A percentile compares a stretch with the other conserved stretches of the same genome.
phyloP scores from a whole-genome alignment of 176 grass and related monocot genomes.

The Musa beccarii region DNA sequence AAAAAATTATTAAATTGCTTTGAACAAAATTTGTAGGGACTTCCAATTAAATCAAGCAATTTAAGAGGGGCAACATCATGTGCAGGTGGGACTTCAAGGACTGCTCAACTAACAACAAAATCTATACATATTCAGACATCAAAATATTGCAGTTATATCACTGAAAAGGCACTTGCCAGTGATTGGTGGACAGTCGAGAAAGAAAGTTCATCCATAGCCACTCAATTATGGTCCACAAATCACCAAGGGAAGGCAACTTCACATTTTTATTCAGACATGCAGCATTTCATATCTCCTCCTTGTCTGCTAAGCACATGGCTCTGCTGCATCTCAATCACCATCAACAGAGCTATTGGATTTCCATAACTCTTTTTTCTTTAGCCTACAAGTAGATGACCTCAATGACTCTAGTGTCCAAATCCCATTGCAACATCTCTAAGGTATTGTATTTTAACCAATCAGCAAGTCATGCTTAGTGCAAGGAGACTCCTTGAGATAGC shows the following conservation, averaged over 20 bases:
- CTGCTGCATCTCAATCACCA: not conserved
- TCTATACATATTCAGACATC: too few relatives aligned
- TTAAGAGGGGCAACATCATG: too few relatives aligned
- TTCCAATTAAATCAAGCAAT: too few relatives aligned
- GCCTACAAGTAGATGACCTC: constrained; percentile 2
- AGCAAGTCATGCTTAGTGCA: not conserved
- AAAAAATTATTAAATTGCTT: too few relatives aligned
- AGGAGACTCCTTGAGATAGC: constrained; percentile 7
- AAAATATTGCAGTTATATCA: too few relatives aligned
- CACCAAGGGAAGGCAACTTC: not conserved
- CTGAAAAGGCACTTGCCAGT: too few relatives aligned
- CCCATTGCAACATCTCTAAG: not conserved
- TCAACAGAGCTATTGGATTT: not conserved
- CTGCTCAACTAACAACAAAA: too few relatives aligned
- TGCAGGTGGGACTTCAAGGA: too few relatives aligned
- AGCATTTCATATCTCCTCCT: not conserved
- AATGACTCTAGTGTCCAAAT: not conserved
- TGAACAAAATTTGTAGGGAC: too few relatives aligned
- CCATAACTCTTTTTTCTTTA: not conserved
- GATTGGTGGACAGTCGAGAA: too few relatives aligned
- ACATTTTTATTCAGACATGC: not conserved
- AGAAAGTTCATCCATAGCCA: too few relatives aligned
- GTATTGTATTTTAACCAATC: not conserved
- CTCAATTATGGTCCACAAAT: not conserved
- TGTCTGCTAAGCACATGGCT: not conserved